Evolutionary conservation across 805 yeast genomes (phyloP).

Genomic region (Cyberlindnera xylosilytica): DNA sequence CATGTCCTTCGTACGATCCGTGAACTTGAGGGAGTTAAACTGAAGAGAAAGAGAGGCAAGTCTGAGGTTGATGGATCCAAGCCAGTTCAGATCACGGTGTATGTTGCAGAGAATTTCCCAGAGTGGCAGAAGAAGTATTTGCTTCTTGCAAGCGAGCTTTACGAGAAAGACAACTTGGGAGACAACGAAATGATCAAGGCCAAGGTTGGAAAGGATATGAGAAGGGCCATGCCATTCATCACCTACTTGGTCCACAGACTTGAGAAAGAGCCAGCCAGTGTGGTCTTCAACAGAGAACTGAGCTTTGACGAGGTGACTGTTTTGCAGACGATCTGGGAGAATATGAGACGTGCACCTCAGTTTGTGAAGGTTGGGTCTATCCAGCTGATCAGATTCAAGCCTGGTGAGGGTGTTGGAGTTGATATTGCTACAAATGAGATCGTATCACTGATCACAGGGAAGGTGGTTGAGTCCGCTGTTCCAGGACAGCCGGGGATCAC

Average conservation of each 20-base stretch:
- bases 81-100: conserved; percentile 71
- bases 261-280: conserved; percentile 60
- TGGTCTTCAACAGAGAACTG: conserved; percentile 87
- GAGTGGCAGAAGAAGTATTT: conserved; percentile 87
- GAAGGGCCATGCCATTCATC: conserved; percentile 97
- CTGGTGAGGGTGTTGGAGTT: conserved; percentile 57
- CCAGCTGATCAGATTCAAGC: conserved; percentile 58
- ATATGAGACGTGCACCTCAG: conserved; percentile 64
- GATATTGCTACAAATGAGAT: conserved; percentile 40
- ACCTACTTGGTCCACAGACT: conserved; percentile 80
- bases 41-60: conserved; percentile 70
- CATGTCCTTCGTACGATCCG: conserved; percentile 77
- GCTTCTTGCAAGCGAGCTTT: conserved; percentile 71
- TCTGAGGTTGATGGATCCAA: conserved; percentile 68
- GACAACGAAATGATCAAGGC: conserved; percentile 62
- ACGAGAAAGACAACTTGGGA: conserved; percentile 56
- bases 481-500: conserved; percentile 85
- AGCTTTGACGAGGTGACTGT: conserved; percentile 74
- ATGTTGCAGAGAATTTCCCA: conserved; percentile 76
- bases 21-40: conserved; percentile 82
- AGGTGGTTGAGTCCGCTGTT: conserved; percentile 75
- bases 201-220: conserved; percentile 80
- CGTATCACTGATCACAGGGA: conserved; percentile 56
- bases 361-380: conserved; percentile 52
- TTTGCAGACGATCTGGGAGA: conserved; percentile 51